A percentile compares a stretch with the other conserved stretches of the same genome.
These are phyloP conservation scores for Lippia alba DNA, from an alignment of 305 asterid genomes.

Conservation along the genomic window DNA sequence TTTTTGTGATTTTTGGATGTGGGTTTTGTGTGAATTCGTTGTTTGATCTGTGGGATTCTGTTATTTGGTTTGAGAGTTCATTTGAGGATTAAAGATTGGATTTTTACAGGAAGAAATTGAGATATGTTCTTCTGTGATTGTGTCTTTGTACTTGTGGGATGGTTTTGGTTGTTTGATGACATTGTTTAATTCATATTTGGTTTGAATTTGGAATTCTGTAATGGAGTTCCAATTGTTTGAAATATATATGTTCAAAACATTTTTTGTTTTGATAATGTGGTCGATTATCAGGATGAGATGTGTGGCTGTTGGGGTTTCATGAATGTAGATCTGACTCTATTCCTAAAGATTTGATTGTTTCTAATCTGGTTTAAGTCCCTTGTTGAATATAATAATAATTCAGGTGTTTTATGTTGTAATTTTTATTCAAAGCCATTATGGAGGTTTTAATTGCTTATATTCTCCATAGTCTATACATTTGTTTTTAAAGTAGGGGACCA, in stretches of 20 bases:
- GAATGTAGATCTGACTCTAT: too few relatives aligned
- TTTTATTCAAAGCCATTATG: neutral
- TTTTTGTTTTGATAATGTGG: too few relatives aligned
- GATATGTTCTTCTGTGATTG: neutral
- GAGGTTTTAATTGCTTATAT: neutral
- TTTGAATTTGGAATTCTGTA: neutral
- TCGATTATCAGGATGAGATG: too few relatives aligned
- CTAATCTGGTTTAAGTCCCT: neutral
- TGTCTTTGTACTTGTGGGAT: neutral
- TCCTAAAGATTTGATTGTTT: too few relatives aligned
- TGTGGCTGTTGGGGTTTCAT: too few relatives aligned
- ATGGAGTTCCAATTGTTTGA: too few relatives aligned
- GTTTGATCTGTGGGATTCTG: conserved; percentile 26
- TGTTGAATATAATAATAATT: neutral
- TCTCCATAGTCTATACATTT: neutral
- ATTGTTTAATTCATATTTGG: neutral
- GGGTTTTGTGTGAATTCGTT: neutral
- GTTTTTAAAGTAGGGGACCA: conserved; percentile 11
- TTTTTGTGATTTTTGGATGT: neutral
- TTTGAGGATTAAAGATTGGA: conserved; percentile 14
- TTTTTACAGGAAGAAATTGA: neutral
- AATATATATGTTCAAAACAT: too few relatives aligned
- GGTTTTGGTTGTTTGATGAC: neutral
- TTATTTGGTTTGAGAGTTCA: neutral
- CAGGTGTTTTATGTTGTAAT: neutral